Conservation (phyloP, 2,329 filamentous ascomycete genomes). For the Sarocladium brachiariae region DNA sequence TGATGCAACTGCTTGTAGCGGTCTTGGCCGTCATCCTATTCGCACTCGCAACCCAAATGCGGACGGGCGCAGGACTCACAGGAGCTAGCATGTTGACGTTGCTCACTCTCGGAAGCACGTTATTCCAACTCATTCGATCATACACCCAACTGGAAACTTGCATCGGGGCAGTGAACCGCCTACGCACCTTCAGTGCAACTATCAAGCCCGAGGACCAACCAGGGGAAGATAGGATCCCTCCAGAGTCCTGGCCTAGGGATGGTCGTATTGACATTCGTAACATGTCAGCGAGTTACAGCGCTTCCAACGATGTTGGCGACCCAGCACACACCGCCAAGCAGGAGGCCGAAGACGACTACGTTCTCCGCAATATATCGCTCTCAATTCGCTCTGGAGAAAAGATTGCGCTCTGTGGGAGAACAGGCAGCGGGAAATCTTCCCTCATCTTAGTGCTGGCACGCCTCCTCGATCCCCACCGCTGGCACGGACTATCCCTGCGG, state of each 20-base stretch:
- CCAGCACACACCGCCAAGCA: neutral
- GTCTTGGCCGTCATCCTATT: slow-evolving; percentile 39
- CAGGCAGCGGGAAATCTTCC: slow-evolving; percentile 38
- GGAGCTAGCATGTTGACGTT: slow-evolving; percentile 30
- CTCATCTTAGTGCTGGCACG: slow-evolving; percentile 32
- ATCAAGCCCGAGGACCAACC: slow-evolving; percentile 15
- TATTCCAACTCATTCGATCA: slow-evolving; percentile 19
- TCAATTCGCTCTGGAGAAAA: slow-evolving; percentile 25
- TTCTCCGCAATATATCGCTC: slow-evolving; percentile 20
- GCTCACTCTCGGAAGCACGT: slow-evolving; percentile 25
- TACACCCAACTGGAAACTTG: slow-evolving; percentile 27
- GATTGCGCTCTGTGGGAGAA: slow-evolving; percentile 30
- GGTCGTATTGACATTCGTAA: slow-evolving; percentile 23
- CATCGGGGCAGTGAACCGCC: slow-evolving; percentile 20
- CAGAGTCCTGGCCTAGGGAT: slow-evolving; percentile 23
- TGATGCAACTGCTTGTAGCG: slow-evolving; percentile 41
- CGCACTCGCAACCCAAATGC: slow-evolving; percentile 34
- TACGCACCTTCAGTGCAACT: slow-evolving; percentile 21
- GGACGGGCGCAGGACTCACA: slow-evolving; percentile 25
- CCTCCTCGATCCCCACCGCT: slow-evolving; percentile 31
- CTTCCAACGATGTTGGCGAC: slow-evolving; percentile 10
- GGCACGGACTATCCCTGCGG: slow-evolving; percentile 27
- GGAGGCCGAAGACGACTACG: slow-evolving; percentile 7
- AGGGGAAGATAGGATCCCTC: slow-evolving; percentile 14
- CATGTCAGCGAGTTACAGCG: slow-evolving; percentile 27